Evolutionary conservation across 169 alveolate species (phyloP).

Genomic region (Eimeria sp.): DNA sequence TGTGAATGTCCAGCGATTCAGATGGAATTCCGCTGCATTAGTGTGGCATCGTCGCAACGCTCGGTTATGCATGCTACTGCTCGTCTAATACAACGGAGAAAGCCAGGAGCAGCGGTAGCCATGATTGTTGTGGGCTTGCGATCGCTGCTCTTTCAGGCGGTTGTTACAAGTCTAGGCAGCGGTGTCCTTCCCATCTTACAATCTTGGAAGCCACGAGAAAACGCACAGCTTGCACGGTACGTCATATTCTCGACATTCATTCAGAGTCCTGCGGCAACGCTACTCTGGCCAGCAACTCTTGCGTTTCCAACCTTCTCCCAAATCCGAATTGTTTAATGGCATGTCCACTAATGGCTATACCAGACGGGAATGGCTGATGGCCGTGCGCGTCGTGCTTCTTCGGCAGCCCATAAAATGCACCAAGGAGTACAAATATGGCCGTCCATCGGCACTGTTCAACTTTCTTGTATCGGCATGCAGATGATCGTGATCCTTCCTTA

Average conservation of each 20-base stretch:
- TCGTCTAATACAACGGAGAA: neutral
- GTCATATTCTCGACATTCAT: neutral
- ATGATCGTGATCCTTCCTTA: neutral
- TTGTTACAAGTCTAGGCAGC: neutral
- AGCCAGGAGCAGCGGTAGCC: neutral
- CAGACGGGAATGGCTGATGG: neutral
- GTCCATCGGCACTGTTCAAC: neutral
- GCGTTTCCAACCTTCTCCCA: neutral
- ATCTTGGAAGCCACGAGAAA: neutral
- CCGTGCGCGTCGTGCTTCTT: neutral
- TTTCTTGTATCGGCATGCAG: neutral
- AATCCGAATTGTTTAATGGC: neutral
- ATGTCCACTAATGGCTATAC: neutral
- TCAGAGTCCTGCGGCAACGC: neutral
- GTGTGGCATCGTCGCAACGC: neutral
- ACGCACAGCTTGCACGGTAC: neutral
- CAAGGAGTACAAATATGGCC: neutral
- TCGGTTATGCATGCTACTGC: neutral
- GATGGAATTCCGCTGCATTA: neutral
- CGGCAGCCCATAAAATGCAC: neutral
- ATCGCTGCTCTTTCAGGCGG: neutral
- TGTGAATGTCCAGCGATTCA: neutral
- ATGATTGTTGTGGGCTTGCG: too few species aligned
- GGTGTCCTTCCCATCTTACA: neutral
- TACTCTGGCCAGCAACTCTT: neutral